Base-by-base conservation (phyloP, 2,329 filamentous ascomycete genomes). In the Cladobotryum mycophilum region DNA sequence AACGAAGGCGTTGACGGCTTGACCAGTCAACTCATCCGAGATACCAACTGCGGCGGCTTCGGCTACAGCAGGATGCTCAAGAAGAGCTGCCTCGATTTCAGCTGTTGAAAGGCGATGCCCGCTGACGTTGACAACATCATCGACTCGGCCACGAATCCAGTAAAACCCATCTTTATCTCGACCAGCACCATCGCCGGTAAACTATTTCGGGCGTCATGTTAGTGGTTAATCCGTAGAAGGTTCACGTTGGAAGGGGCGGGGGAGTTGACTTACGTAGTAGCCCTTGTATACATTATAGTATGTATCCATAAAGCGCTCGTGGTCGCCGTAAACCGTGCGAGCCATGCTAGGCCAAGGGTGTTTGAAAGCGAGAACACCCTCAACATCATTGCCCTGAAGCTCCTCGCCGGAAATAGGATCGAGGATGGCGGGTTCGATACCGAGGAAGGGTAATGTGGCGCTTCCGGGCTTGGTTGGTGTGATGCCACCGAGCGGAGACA, bases 271-370 rank as follows among this genome's bases (percentile, higher is more conserved):
- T 74, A 95, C 89, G 73, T 99, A 99, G 76, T 95, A 96, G 55
- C 92, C 93, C 75, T 90, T 89, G 79, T 99, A 99, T 9, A 96
- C 91, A 63, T 95, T 95, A 61, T 97, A 73, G 70, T 99, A 99
- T 11, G 93, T 97, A 62, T 99, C 92, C 89, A 96, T 92, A 71
- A 96, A 99, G 65, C 93, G 84, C 81, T 95, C 93, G 78, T 99
- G 93, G 37, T 91, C 90, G 60, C 92, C 92, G 84, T 90, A 99
- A 56, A 99, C 92, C 22, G 93, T 99, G 58, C 93, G 88, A 47
- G 92, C 89, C 91, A 99, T 97, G 70, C 89, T 96, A 20, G 93
- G 93, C 93, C 93, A 99, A 51, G 93, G 77, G 74, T 97, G 88
- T 80, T 96, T 97, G 78, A 99, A 95, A 46, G 89, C 90, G 53